These are phyloP conservation scores for Solanum pinnatisectum DNA, from an alignment of 257 asterid genomes.

Conservation along the genomic window DNA sequence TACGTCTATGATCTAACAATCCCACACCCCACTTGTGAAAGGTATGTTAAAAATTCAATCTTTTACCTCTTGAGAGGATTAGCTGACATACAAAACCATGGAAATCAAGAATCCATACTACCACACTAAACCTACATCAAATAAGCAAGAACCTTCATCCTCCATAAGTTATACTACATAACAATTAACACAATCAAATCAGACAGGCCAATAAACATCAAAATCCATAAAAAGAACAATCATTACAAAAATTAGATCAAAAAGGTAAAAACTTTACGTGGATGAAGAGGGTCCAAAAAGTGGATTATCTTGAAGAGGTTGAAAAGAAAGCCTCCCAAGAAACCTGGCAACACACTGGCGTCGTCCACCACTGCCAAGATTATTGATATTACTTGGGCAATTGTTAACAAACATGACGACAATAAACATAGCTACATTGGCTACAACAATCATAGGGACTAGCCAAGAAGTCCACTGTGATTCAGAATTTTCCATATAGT, in stretches of 20 bases:
- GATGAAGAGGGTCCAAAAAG: slow-evolving; percentile 90
- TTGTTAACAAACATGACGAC: slow-evolving; percentile 76
- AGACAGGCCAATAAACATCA: background rate
- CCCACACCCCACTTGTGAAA: background rate
- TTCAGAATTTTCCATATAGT: slow-evolving; percentile 49
- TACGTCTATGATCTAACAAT: background rate
- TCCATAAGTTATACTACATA: background rate
- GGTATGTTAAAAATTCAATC: background rate
- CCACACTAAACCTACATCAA: background rate
- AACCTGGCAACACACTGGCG: slow-evolving; percentile 67
- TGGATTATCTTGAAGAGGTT: slow-evolving; percentile 87
- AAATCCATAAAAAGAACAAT: background rate
- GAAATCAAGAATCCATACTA: background rate
- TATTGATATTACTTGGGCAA: slow-evolving; percentile 51
- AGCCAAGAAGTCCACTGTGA: slow-evolving; percentile 94
- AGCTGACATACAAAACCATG: background rate
- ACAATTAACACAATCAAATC: background rate
- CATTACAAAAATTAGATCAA: background rate
- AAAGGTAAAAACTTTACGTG: slow-evolving; percentile 32
- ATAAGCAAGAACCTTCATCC: background rate
- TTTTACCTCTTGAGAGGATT: background rate
- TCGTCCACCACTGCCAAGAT: slow-evolving; percentile 16
- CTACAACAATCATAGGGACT: slow-evolving; percentile 82
- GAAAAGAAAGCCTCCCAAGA: slow-evolving; percentile 89
- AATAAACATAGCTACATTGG: slow-evolving; percentile 72